Percentiles rank a stretch among this genome's conserved stretches.
Conservation (phyloP, 2,329 filamentous ascomycete species). For the Eutypella sp. region DNA sequence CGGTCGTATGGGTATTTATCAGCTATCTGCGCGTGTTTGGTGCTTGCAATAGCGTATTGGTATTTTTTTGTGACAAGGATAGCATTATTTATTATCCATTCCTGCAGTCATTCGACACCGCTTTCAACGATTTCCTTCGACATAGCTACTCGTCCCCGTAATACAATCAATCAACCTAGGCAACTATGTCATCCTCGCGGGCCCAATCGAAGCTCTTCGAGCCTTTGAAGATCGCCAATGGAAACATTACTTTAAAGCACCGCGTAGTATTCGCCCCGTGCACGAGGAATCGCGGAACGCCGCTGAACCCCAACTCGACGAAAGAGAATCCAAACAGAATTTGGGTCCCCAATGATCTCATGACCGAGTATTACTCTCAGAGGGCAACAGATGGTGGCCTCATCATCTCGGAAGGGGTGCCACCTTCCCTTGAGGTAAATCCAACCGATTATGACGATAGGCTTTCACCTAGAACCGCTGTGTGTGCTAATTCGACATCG, state of each 20-base stretch:
- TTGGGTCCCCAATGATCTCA: constrained; percentile 41
- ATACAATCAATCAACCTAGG: too few species aligned
- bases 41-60: too few species aligned
- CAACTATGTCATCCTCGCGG: background rate
- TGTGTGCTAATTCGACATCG: too few species aligned
- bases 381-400: constrained; percentile 36
- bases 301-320: constrained; percentile 35
- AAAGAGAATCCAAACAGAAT: constrained; percentile 44
- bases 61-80: too few species aligned
- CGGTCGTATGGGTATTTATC: too few species aligned
- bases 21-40: too few species aligned
- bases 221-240: constrained; percentile 33
- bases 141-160: background rate
- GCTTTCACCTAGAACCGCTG: background rate
- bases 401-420: constrained; percentile 41
- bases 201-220: constrained; percentile 29
- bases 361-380: constrained; percentile 37
- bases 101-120: too few species aligned
- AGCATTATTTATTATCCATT: too few species aligned
- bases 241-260: constrained; percentile 44
- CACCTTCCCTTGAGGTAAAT: constrained; percentile 36
- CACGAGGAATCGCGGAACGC: constrained; percentile 47
- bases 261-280: constrained; percentile 47
- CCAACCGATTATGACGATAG: too few species aligned
- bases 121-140: background rate